Base-by-base conservation (phyloP, 805 yeast species). In the Dipodascus albidus region DNA sequence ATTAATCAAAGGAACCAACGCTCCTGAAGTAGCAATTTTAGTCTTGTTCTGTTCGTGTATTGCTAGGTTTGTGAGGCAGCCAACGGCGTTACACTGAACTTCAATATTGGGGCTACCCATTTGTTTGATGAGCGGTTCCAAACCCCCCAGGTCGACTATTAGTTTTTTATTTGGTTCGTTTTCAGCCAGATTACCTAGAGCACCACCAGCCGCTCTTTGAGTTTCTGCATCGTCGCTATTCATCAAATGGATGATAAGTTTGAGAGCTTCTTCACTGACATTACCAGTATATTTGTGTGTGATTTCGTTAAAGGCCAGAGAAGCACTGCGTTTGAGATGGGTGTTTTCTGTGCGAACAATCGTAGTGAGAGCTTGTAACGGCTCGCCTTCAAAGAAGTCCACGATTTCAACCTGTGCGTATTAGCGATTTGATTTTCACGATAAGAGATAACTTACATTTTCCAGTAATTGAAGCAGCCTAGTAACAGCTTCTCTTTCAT, bases 21-120 rank as follows among this genome's bases (percentile, higher is more conserved):
- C 99, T 19, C 99, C 99, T 21, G 95, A 83, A 50, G 89, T 84
- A 20, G 99, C 99, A 63, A 93, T 93, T 67, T 88, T 89, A 52
- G 93, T 83, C 69, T 93, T 93, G 72, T 93, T 93, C 64, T 88
- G 96, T 70, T 93, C 99, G 70, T 87, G 96, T 3, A 99, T 93
- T 4, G 99, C 99, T 69, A 93, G 79, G 67, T 93, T 93, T 38
- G 99, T 93, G 65, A 93, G 90, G 68, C 99, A 93, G 17, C 99
- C 99, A 54, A 93, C 99, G 1, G 99, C 99, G 67, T 93, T 93
- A 70, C 99, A 93, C 71, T 93, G 99, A 42, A 93, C 98, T 69
- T 93, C 99, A 55, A 93, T 95, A 64, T 93, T 93, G 53, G 93
- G 80, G 47, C 95, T 85, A 85, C 88, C 85, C 99, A 93, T 93